Conservation (phyloP, 345 rosid species). For the Eucalyptus sp. region DNA sequence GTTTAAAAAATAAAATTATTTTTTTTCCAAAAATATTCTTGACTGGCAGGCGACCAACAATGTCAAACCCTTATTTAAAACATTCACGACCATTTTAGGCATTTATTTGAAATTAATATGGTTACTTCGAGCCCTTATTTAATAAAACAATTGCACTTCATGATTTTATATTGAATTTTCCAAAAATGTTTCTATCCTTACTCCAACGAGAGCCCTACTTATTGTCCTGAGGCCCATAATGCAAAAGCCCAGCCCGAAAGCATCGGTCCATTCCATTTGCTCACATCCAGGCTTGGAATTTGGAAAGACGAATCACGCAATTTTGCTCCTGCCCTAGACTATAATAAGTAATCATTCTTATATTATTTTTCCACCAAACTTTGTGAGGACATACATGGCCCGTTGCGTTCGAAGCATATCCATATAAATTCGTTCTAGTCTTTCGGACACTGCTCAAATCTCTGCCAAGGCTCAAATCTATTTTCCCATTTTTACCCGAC, state of each 20-base stretch:
- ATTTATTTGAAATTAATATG: too few species aligned
- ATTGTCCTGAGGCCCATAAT: neutral
- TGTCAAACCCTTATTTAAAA: too few species aligned
- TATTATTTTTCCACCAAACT: neutral
- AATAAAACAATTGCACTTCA: too few species aligned
- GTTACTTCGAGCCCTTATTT: too few species aligned
- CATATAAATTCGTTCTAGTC: neutral
- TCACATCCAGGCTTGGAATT: neutral
- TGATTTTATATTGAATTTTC: too few species aligned
- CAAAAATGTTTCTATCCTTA: neutral
- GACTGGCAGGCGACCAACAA: rapidly evolving
- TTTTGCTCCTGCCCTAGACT: neutral
- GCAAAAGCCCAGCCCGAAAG: neutral
- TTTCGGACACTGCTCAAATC: neutral
- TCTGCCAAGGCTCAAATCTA: neutral
- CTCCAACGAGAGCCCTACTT: neutral
- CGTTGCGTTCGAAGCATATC: neutral
- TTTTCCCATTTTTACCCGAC: neutral
- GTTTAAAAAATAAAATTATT: rapidly evolving
- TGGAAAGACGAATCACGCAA: neutral
- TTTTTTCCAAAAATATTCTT: too few species aligned
- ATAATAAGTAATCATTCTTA: neutral
- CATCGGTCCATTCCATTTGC: neutral
- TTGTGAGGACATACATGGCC: neutral
- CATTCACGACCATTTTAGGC: too few species aligned